Conservation (phyloP, 129 eudicot genomes). For the Sambucus nigra region DNA sequence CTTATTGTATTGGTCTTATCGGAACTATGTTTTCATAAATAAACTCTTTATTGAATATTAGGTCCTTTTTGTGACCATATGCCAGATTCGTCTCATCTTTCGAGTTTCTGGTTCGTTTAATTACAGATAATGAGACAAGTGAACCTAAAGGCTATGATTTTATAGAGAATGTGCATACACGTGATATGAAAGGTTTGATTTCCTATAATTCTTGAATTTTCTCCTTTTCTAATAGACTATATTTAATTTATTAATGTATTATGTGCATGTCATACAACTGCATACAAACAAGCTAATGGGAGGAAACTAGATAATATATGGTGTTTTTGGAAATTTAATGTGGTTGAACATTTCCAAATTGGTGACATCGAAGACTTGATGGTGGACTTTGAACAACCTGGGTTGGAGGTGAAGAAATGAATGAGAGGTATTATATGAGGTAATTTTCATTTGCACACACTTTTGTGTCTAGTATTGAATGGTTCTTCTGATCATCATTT, state of each 20-base stretch:
- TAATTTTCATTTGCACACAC: too few species aligned
- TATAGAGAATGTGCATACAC: constrained; percentile 84
- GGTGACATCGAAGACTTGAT: constrained; percentile 98
- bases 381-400: constrained; percentile 97
- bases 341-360: constrained; percentile 95
- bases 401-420: constrained; percentile 83
- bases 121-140: constrained; percentile 62
- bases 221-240: neutral
- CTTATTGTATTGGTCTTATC: constrained; percentile 12
- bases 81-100: constrained; percentile 3
- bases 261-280: constrained; percentile 42
- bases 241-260: constrained; percentile 6
- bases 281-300: constrained; percentile 97
- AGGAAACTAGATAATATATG: constrained; percentile 88
- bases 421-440: constrained; percentile 68
- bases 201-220: neutral
- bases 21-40: constrained; percentile 9
- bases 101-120: constrained; percentile 77
- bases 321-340: constrained; percentile 98
- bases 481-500: too few species aligned
- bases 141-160: constrained; percentile 95
- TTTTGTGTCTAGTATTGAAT: too few species aligned
- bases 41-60: neutral
- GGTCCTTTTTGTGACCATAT: neutral
- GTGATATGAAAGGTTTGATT: constrained; percentile 90